Evolutionary conservation across 2,329 filamentous ascomycete genomes (phyloP).

Genomic region (Ilyonectria robusta): DNA sequence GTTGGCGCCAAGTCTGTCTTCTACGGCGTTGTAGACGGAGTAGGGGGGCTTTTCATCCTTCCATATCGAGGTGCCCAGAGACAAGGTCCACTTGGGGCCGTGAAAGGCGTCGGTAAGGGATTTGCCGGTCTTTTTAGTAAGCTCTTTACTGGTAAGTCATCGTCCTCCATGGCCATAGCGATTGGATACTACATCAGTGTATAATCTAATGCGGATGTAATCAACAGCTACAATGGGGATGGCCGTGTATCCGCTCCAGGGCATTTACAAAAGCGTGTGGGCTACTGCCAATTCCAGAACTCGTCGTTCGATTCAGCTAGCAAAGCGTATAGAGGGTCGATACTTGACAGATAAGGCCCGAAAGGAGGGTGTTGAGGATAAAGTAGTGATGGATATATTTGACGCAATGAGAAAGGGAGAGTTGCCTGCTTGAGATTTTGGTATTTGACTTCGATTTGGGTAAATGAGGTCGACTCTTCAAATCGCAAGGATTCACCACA

Average conservation of each 20-base stretch:
- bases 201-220: neutral
- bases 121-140: neutral
- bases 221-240: neutral
- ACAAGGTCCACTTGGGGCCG: neutral
- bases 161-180: neutral
- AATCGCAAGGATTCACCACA: too few relatives aligned
- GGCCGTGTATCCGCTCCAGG: neutral
- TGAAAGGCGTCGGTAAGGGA: neutral
- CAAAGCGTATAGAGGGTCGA: neutral
- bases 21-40: neutral
- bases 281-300: neutral
- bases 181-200: neutral
- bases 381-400: neutral
- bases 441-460: too few relatives aligned
- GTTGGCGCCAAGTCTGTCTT: neutral
- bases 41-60: neutral
- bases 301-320: neutral
- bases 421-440: neutral
- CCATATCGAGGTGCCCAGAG: neutral
- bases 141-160: neutral
- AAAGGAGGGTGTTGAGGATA: neutral
- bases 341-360: neutral
- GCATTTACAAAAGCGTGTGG: neutral
- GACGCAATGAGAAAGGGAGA: neutral
- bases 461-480: too few relatives aligned